phyloP scores from a whole-genome alignment of 345 rosid species.

The Eucalyptus polyanthemos region DNA sequence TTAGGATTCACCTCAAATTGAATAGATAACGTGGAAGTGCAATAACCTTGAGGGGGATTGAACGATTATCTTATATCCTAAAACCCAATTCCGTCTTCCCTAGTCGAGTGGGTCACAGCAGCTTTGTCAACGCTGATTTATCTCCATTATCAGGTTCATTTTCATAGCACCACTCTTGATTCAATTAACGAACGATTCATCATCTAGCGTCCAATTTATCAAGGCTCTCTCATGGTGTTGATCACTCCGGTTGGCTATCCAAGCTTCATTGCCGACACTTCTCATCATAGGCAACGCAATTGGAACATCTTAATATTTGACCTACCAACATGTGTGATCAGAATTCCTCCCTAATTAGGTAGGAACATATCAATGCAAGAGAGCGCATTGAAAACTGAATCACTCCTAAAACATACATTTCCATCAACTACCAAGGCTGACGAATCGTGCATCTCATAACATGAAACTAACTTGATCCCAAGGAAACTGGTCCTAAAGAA shows the following conservation, averaged over 20 bases:
- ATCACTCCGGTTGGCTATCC: no score
- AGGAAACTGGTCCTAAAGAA: not conserved
- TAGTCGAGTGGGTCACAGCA: not conserved
- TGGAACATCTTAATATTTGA: rapidly evolving
- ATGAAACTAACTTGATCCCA: not conserved
- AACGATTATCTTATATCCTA: rapidly evolving
- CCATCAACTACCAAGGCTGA: not conserved
- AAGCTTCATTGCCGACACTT: no score
- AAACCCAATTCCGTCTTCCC: not conserved
- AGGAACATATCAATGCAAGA: not conserved
- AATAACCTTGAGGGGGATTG: not conserved
- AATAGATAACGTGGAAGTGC: not conserved
- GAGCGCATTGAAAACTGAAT: rapidly evolving
- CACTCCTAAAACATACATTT: not conserved
- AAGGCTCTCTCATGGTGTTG: no score
- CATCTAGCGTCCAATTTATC: no score
- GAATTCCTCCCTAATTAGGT: no score
- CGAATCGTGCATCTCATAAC: rapidly evolving
- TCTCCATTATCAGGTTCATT: no score
- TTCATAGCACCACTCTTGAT: no score
- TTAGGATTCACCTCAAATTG: not conserved
- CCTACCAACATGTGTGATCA: no score
- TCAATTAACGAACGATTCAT: no score
- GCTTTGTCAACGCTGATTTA: no score
- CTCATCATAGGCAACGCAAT: no score